Base-by-base conservation (phyloP, 2,329 filamentous ascomycete genomes). In the Xylariaceae sp. region DNA sequence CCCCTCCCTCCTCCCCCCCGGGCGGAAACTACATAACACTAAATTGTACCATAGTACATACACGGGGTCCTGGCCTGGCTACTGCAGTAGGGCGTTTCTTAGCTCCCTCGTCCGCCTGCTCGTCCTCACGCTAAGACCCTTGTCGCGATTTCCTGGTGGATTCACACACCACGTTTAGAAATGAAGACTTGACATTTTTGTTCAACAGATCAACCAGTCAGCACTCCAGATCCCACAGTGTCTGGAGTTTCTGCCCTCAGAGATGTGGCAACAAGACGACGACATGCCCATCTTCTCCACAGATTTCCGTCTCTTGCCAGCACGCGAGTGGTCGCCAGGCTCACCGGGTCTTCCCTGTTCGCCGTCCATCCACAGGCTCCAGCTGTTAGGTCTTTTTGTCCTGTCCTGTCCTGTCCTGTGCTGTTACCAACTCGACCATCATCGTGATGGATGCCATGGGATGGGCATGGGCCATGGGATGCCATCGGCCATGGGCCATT, bases 81-180 rank as follows among this genome's bases (percentile, higher is more conserved):
- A 60, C 47, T 62, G 62, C 60, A 62, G 53, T 59, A 59, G 56
- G 49, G 56, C 61, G 54, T 60, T 59, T 59, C 54, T 63, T 64
- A 63, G 58, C 60, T 45, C 52, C 50, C 56, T 57, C 42, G 37
- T 42, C 37, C 37, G 37, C 37, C 37, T 42, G 37, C 42, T 44
- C 51, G 55, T 48, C 49, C 49, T 56, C 56, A 52, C 51, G 48
- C 60, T 62, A 64, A 60, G 62, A 64, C 62, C 62, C 64, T 64
- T 62, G 62, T 62, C 57, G 59, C 18, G 45, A 4, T 58, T 60
- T 42, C 11, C 11, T 34, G 59, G 62, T 64, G 62, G 62, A 64
- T 65, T 61, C 23, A 62, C 63, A 64, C 61, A 63, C 63, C 63
- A 64, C 51, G 48, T 60, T 60, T 30, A 50, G 44, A 58, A 60